Evolutionary conservation across 2,329 filamentous ascomycete species (phyloP).

Genomic region (Venturia nashicola): DNA sequence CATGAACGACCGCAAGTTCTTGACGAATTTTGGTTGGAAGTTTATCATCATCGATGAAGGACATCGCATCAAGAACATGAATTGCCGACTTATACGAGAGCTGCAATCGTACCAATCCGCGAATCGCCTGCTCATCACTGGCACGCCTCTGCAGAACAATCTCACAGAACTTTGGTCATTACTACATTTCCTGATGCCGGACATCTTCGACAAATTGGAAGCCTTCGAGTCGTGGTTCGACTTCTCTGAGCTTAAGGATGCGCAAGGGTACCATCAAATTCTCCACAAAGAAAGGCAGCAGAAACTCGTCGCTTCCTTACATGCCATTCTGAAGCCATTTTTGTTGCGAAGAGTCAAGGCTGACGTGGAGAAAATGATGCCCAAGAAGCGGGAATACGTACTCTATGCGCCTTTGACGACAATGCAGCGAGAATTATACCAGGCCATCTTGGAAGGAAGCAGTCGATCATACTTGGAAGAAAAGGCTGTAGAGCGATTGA

Average conservation of each 20-base stretch:
- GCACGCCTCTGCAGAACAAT: constrained; percentile 92
- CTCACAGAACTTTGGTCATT: constrained; percentile 90
- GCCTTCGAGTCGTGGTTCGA: constrained; percentile 96
- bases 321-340: constrained; percentile 85
- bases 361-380: constrained; percentile 82
- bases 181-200: constrained; percentile 82
- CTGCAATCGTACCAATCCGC: constrained; percentile 80
- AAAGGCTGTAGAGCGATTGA: constrained; percentile 58
- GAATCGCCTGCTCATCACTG: constrained; percentile 83
- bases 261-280: constrained; percentile 7
- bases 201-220: constrained; percentile 85
- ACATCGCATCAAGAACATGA: constrained; percentile 93
- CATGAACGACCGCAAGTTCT: constrained; percentile 70
- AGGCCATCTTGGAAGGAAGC: constrained; percentile 52
- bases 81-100: constrained; percentile 82
- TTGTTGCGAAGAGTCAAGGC: constrained; percentile 80
- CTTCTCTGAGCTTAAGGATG: constrained; percentile 67
- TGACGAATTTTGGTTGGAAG: constrained; percentile 83
- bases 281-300: constrained; percentile 67
- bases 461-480: constrained; percentile 53
- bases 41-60: constrained; percentile 98
- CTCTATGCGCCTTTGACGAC: constrained; percentile 84
- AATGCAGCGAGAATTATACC: constrained; percentile 84
- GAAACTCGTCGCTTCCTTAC: constrained; percentile 74
- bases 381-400: constrained; percentile 93